A percentile compares a stretch with the other conserved stretches of the same genome.
Evolutionary conservation across 331 rosid species (phyloP).

Genomic region (Cydonia oblonga): DNA sequence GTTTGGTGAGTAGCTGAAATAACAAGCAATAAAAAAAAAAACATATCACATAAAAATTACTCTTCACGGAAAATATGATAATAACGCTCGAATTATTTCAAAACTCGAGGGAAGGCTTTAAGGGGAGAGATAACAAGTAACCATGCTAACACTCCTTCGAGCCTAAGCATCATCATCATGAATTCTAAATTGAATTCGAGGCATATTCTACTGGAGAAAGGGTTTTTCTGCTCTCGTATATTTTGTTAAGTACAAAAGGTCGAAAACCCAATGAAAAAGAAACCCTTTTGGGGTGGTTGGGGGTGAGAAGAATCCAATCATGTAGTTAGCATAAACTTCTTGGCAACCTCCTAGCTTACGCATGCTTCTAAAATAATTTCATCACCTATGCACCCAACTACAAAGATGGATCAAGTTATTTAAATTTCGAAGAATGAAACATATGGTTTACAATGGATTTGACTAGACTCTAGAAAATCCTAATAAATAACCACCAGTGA

Average conservation of each 20-base stretch:
- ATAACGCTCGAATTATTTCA: neutral
- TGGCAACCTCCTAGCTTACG: neutral
- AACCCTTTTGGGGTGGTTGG: neutral
- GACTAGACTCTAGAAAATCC: neutral
- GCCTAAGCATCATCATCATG: neutral
- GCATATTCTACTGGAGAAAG: neutral
- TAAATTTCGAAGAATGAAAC: neutral
- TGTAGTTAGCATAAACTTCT: neutral
- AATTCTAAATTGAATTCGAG: neutral
- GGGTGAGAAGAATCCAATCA: neutral
- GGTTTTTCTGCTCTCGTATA: neutral
- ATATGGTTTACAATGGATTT: no score
- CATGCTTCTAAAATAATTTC: neutral
- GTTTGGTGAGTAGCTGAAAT: constrained; percentile 81
- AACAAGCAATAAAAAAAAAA: constrained; percentile 3
- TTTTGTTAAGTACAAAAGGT: neutral
- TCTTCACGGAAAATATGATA: neutral
- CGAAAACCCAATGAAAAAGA: no score
- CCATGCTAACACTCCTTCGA: neutral
- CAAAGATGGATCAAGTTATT: neutral
- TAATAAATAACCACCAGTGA: neutral
- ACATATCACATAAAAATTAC: neutral
- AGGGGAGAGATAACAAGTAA: neutral
- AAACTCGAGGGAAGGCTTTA: neutral
- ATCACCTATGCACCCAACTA: neutral